Percentiles rank a stretch among this genome's conserved stretches.
Conservation (phyloP, 257 asterid genomes). For the Paraleonurus japonicus region DNA sequence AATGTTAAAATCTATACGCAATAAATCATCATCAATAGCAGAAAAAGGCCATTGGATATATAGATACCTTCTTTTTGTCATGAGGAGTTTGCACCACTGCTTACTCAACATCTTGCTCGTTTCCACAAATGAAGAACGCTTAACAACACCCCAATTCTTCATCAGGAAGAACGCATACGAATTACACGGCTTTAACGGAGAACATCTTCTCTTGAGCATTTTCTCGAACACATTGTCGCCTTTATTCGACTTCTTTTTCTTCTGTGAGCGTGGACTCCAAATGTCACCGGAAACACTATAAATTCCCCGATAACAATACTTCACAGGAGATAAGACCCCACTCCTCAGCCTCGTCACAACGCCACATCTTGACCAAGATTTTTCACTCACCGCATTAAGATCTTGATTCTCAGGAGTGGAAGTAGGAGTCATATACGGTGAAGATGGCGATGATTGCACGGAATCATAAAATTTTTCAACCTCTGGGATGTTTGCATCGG, state of each 20-base stretch:
- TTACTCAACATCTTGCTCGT: slow-evolving; percentile 31
- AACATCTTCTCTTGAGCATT: slow-evolving; percentile 32
- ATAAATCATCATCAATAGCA: background rate
- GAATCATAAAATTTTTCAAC: slow-evolving; percentile 2
- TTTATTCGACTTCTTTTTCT: background rate
- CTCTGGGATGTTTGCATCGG: slow-evolving; percentile 16
- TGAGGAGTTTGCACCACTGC: slow-evolving; percentile 31
- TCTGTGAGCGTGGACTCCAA: slow-evolving; percentile 6
- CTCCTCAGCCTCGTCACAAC: background rate
- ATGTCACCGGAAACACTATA: background rate
- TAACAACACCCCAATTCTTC: slow-evolving; percentile 35
- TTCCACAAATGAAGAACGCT: slow-evolving; percentile 32
- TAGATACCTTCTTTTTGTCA: slow-evolving; percentile 29
- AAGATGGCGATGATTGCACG: slow-evolving; percentile 13
- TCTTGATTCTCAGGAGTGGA: background rate
- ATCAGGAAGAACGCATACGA: slow-evolving; percentile 35
- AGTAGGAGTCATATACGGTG: slow-evolving; percentile 31
- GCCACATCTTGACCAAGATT: background rate
- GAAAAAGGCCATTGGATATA: background rate
- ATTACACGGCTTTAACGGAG: slow-evolving; percentile 34
- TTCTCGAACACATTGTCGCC: slow-evolving; percentile 19
- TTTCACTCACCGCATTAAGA: background rate
- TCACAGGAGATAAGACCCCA: background rate
- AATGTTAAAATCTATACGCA: background rate
- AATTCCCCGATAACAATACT: background rate